phyloP scores from a whole-genome alignment of 495 filamentous ascomycete species.

The Glonium stellatum region DNA sequence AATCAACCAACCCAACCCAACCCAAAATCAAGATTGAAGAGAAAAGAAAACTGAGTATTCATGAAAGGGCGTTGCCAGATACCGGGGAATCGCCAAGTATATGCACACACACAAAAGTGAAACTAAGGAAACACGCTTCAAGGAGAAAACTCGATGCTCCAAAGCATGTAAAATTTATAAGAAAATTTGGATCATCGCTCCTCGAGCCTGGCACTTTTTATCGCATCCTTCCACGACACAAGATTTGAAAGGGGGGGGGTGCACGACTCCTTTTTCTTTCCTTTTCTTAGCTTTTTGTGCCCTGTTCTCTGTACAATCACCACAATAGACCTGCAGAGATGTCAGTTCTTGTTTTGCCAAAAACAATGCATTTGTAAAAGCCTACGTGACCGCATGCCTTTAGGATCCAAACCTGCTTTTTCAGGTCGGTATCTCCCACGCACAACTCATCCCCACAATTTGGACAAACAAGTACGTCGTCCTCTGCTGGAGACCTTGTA shows the following conservation, averaged over 20 bases:
- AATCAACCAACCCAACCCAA: neutral
- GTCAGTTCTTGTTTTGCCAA: too few relatives aligned
- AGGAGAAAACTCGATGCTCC: neutral
- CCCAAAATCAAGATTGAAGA: neutral
- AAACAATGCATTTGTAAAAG: slow-evolving; percentile 11
- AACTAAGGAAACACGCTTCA: neutral
- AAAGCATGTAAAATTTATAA: slow-evolving; percentile 16
- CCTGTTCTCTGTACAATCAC: slow-evolving; percentile 54
- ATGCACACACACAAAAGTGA: neutral
- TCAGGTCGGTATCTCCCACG: slow-evolving; percentile 46
- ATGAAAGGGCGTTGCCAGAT: neutral
- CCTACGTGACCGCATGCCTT: slow-evolving; percentile 73
- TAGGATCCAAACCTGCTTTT: slow-evolving; percentile 65
- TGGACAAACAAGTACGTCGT: slow-evolving; percentile 62
- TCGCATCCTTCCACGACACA: slow-evolving; percentile 37
- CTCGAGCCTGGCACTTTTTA: slow-evolving; percentile 17
- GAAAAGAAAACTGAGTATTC: neutral
- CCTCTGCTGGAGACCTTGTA: slow-evolving; percentile 55
- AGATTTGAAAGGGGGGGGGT: slow-evolving; percentile 28
- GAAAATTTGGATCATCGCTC: slow-evolving; percentile 37
- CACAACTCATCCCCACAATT: slow-evolving; percentile 66
- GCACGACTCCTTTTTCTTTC: slow-evolving; percentile 20
- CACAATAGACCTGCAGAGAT: slow-evolving; percentile 58
- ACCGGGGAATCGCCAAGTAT: neutral
- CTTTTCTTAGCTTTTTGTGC: slow-evolving; percentile 21